Evolutionary conservation across 129 eudicot genomes (phyloP).

Genomic region (Erigeron canadensis): DNA sequence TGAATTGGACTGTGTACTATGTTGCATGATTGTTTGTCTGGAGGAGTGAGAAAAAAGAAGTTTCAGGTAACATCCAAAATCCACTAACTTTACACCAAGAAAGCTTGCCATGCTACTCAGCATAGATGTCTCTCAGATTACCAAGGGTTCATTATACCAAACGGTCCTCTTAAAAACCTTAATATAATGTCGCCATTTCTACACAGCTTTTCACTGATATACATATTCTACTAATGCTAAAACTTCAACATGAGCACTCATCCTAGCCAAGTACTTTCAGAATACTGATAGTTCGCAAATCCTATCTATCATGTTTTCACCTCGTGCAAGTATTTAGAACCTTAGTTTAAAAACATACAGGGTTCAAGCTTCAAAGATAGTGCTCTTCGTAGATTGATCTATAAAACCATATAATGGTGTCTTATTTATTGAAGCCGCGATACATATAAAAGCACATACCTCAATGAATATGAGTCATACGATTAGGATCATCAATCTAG

Average conservation of each 20-base stretch:
- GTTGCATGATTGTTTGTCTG: conserved; percentile 13
- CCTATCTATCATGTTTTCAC: neutral
- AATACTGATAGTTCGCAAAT: neutral
- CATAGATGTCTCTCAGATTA: neutral
- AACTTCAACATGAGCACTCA: neutral
- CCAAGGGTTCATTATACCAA: neutral
- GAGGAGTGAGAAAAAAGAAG: neutral
- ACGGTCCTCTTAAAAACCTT: neutral
- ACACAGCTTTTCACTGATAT: neutral
- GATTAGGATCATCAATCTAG: too few species aligned
- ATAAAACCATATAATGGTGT: too few species aligned
- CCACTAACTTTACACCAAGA: neutral
- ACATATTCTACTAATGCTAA: neutral
- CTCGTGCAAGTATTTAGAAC: too few species aligned
- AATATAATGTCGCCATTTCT: neutral
- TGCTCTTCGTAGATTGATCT: too few species aligned
- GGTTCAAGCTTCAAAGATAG: too few species aligned
- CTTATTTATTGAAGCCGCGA: too few species aligned
- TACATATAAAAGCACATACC: too few species aligned
- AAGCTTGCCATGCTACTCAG: neutral
- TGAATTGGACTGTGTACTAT: neutral
- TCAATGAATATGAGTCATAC: too few species aligned
- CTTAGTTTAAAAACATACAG: neutral
- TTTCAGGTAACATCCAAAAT: neutral
- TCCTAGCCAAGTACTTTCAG: neutral